phyloP scores from a whole-genome alignment of 2,329 filamentous ascomycete species.

The Lecanicillium sp. region DNA sequence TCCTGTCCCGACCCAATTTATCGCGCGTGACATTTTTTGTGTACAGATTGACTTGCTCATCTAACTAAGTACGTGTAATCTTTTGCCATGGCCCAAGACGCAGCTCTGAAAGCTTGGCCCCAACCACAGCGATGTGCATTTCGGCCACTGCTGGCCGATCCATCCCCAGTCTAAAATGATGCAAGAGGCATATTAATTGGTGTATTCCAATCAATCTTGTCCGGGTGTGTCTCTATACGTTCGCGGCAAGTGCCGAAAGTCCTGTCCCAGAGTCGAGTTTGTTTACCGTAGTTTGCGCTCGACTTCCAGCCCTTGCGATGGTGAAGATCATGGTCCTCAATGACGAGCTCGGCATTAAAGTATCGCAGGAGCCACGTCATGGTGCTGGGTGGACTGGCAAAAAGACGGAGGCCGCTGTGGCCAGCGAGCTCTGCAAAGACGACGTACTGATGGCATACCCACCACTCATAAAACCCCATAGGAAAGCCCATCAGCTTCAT shows the following conservation, averaged over 20 bases:
- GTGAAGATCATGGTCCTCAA: slow-evolving; percentile 32
- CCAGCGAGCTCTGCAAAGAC: slow-evolving; percentile 26
- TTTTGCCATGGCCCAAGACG: too few relatives aligned
- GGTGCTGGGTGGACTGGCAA: slow-evolving; percentile 22
- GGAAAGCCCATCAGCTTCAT: slow-evolving; percentile 25
- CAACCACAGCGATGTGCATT: too few relatives aligned
- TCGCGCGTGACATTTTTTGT: too few relatives aligned
- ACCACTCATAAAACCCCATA: slow-evolving; percentile 34
- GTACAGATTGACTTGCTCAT: too few relatives aligned
- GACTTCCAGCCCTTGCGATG: slow-evolving; percentile 24
- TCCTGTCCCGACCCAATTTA: too few relatives aligned
- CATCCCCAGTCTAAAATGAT: too few relatives aligned
- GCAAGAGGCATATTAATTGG: slow-evolving; percentile 3
- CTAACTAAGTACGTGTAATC: too few relatives aligned
- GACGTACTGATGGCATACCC: slow-evolving; percentile 31
- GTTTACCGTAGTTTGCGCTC: slow-evolving; percentile 11
- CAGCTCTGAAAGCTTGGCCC: too few relatives aligned
- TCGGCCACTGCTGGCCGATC: too few relatives aligned
- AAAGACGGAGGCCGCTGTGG: slow-evolving; percentile 25
- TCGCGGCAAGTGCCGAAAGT: slow-evolving; percentile 8
- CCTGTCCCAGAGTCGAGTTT: slow-evolving; percentile 9
- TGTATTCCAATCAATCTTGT: slow-evolving; percentile 7
- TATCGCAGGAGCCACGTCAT: slow-evolving; percentile 23
- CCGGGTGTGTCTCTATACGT: slow-evolving; percentile 4
- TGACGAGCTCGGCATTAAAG: slow-evolving; percentile 25